Base-by-base conservation (phyloP, 2,329 filamentous ascomycete species). In the Bipolaris oryzae region DNA sequence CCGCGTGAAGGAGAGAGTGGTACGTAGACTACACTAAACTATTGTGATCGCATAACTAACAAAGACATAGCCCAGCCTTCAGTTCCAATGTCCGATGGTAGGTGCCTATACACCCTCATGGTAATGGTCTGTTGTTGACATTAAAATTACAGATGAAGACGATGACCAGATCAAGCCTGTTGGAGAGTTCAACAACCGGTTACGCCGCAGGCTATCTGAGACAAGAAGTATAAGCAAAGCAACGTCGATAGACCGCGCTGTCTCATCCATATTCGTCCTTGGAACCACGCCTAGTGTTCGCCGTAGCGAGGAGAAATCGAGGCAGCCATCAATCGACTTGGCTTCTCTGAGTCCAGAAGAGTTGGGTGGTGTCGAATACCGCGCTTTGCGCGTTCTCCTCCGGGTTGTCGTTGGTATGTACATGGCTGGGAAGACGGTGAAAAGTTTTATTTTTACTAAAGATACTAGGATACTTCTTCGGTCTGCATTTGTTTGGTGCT, bases 301-400 rank as follows among this genome's bases (percentile, higher is more conserved):
- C 16, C 23, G 38, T 7, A 64, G 60, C 7, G 48, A 57, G 10
- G 53, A 51, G 2, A 58, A 38, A 28, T 39, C 53, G 10, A 72
- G 79, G 55, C 81, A 79, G 0, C 68, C 76, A 23, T 83, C 84
- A 31, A 58, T 76, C 28, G 79, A 82, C 47, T 41, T 83, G 46
- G 76, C 76, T 0, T 67, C 70, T 0, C 61, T 75, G 16, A 79
- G 80, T 77, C 76, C 25, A 62, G 93, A 99, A 72, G 95, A 99
- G 75, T 80, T 99, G 3, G 95, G 95, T 7, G 95, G 95, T 18
- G 96, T 99, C 61, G 95, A 99, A 75, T 99, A 99, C 71, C 89
- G 95, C 5, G 91, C 94, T 0, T 76, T 99, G 56, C 95, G 96
- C 74, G 91, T 92, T 2, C 78, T 99, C 47, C 90, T 91, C 1